These are phyloP conservation scores for Leishmania amazonensis DNA, from an alignment of 208 protist species.

Conservation along the genomic window DNA sequence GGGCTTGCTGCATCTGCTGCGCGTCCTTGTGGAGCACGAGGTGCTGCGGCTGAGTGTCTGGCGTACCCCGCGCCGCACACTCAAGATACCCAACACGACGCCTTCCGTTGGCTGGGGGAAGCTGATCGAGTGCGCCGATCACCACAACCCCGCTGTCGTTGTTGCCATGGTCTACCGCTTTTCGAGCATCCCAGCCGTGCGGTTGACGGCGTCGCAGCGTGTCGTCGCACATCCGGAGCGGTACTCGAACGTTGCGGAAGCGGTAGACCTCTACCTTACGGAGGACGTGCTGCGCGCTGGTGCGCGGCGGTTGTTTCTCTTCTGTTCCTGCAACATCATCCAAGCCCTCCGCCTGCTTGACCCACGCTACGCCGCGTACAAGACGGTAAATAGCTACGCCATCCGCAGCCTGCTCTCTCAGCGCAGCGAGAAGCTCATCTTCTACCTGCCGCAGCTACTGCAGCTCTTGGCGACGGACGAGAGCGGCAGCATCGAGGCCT, in stretches of 20 bases:
- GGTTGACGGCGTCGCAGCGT: conserved; percentile 28
- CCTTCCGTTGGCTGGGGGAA: conserved; percentile 34
- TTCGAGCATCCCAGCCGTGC: conserved; percentile 46
- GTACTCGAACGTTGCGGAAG: conserved; percentile 61
- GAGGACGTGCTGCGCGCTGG: conserved; percentile 59
- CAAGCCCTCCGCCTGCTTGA: conserved; percentile 76
- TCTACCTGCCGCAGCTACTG: conserved; percentile 91
- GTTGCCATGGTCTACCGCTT: conserved; percentile 75
- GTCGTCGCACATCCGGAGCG: conserved; percentile 54
- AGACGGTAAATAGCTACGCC: conserved; percentile 63
- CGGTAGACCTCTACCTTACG: conserved; percentile 76
- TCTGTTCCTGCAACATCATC: conserved; percentile 67
- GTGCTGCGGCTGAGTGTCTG: conserved; percentile 68
- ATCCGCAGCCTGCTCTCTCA: conserved; percentile 80
- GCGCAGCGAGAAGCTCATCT: conserved; percentile 81
- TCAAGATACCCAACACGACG: conserved; percentile 35
- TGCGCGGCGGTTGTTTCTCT: conserved; percentile 65
- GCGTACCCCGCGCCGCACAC: conserved; percentile 61
- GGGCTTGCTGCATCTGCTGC: conserved; percentile 56
- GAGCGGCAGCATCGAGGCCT: conserved; percentile 54
- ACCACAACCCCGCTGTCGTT: conserved; percentile 64
- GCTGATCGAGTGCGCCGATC: conserved; percentile 51
- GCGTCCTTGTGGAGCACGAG: conserved; percentile 74
- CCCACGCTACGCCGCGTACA: conserved; percentile 48
- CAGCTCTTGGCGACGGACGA: conserved; percentile 74